Base-by-base conservation (phyloP, 768 basidiomycete genomes). In the Lactarius evosmus region DNA sequence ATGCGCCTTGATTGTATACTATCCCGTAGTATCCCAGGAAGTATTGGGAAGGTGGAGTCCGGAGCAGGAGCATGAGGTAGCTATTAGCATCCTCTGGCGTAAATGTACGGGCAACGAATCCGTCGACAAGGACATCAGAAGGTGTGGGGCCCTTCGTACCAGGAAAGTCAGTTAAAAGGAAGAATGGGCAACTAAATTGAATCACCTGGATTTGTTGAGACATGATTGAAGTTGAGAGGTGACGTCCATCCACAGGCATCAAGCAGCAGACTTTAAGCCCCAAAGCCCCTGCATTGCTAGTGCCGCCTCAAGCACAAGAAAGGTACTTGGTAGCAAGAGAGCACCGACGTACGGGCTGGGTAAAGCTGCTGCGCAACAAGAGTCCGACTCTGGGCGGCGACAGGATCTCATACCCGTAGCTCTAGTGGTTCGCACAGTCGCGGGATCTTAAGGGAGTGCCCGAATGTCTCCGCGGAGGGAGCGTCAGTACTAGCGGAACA, bases 61-160 rank as follows among this genome's bases (percentile, higher is more conserved):
- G 27, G 38, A 65, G 64, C 3, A 61, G 33, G 33, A 65, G 38
- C 2, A 27, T 11, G n/a, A 65, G 6, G 29, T 44, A 65, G 14
- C 22, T 22, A 22, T 44, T 29, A 1, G 64, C 27, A 3, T 65
- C 64, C 16, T 6, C 38, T 0, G 59, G 55, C 0, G 32, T 7
- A 16, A 65, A 65, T 0, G 32, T 65, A 12, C 22, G 22, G 6
- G 63, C 4, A 4, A 65, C 5, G 19, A 50, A 60, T 0, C 63
- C 63, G 1, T 56, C 54, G 7, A 65, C 59, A 3, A 65, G 14
- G 4, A 65, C 14, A 25, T 65, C 59, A n/a, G 2, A n/a, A 2
- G 33, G 5, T 4, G 12, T 19, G 44, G 49, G 12, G 7, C 2
- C 2, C 56, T 55, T 36, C 25, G 30, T 36, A 14, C 16, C 11